These are phyloP conservation scores for Pleoardoris graminearum DNA, from an alignment of 2,329 filamentous ascomycete species.

Conservation along the genomic window DNA sequence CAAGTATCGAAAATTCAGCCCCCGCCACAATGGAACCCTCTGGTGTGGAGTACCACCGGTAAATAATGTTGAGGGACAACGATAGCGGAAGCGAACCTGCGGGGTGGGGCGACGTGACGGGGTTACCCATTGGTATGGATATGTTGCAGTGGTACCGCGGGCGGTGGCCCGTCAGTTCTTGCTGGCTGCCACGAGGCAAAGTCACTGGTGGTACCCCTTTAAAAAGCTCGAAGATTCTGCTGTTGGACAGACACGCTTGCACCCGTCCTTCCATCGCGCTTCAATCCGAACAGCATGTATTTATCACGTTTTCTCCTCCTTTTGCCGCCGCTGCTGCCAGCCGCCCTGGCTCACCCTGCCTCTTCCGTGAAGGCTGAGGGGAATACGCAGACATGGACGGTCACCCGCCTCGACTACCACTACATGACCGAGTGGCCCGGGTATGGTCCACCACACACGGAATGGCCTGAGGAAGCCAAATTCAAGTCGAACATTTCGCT, in stretches of 20 bases:
- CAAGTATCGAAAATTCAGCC: no score
- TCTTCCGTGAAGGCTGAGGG: no score
- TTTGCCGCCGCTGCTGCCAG: background rate
- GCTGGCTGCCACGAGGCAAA: background rate
- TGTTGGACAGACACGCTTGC: background rate
- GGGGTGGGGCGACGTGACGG: no score
- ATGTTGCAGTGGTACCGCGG: background rate
- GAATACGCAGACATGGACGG: background rate
- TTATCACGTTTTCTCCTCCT: background rate
- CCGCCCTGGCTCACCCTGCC: background rate
- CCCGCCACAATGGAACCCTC: no score
- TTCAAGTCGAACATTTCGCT: background rate
- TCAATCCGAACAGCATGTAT: background rate
- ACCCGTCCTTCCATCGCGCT: background rate
- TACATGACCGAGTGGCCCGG: background rate
- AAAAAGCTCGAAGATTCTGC: background rate
- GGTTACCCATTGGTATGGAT: background rate
- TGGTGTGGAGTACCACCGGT: no score
- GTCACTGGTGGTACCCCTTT: background rate
- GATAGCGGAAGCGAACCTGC: no score
- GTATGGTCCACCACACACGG: background rate
- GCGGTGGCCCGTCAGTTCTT: background rate
- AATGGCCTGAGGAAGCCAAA: background rate
- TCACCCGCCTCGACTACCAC: slow-evolving; percentile 3
- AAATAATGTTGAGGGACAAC: no score